These are phyloP conservation scores for Pyrus pyrifolia DNA, from an alignment of 306 rosid genomes.

Conservation along the genomic window DNA sequence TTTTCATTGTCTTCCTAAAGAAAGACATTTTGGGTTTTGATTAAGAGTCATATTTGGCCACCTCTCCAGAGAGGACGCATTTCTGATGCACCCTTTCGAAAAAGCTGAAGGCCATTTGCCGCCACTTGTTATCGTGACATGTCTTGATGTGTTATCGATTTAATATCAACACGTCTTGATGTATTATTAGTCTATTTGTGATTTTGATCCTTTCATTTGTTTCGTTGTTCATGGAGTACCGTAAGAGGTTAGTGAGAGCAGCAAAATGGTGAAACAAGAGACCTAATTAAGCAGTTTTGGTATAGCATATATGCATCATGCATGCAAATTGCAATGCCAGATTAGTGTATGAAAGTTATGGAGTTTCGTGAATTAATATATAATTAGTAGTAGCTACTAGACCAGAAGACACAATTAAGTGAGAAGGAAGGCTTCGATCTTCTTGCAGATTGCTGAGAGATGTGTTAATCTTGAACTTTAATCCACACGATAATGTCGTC, in stretches of 20 bases:
- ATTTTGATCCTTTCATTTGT: no score
- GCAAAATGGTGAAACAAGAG: no score
- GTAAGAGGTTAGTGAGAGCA: no score
- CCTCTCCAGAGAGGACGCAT: not conserved
- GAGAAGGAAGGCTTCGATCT: not conserved
- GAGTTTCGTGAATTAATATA: not conserved
- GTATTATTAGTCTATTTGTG: not conserved
- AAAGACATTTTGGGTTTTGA: not conserved
- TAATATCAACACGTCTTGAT: no score
- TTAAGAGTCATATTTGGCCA: no score
- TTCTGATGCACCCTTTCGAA: not conserved
- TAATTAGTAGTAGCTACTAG: not conserved
- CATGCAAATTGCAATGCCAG: not conserved
- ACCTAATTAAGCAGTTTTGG: no score
- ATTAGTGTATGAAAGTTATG: not conserved
- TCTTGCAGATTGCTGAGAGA: not conserved
- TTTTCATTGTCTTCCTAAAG: not conserved
- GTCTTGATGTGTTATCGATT: no score
- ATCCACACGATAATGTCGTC: no score
- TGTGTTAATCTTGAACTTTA: no score
- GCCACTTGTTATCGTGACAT: no score
- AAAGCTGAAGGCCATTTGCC: not conserved
- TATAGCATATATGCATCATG: no score
- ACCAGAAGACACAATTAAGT: not conserved
- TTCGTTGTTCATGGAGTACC: no score